Conservation (phyloP, 1,284 basidiomycete species). For the Trichosporon sp. region DNA sequence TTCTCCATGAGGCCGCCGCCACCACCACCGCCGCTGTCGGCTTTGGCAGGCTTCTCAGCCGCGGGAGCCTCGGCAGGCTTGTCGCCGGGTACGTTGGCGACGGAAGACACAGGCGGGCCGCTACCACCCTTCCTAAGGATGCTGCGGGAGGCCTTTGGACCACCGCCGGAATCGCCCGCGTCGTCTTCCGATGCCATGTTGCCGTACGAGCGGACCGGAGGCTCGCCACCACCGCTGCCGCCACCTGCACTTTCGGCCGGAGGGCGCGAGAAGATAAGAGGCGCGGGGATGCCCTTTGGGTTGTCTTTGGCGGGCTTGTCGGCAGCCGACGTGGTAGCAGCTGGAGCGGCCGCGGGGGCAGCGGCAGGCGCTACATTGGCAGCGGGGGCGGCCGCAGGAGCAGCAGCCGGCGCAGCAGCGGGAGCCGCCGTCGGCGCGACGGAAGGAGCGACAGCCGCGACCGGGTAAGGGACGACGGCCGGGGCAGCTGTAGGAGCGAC, state of each 20-base stretch:
- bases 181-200: background rate
- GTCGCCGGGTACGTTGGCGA: slow-evolving; percentile 7
- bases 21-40: background rate
- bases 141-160: background rate
- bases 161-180: background rate
- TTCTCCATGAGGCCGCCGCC: background rate
- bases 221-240: background rate
- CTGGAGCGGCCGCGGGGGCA: background rate
- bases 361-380: background rate
- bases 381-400: background rate
- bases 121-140: background rate
- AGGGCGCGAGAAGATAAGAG: slow-evolving; percentile 5
- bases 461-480: background rate
- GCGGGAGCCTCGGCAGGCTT: background rate
- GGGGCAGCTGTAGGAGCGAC: background rate
- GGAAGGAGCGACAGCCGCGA: background rate
- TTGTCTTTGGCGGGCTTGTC: background rate
- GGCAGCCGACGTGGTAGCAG: background rate
- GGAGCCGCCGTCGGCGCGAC: slow-evolving; percentile 1
- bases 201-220: background rate
- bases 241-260: background rate
- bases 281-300: slow-evolving; percentile 6
- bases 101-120: background rate
- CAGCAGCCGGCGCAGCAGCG: slow-evolving; percentile 5
- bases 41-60: background rate